phyloP scores from a whole-genome alignment of 169 alveolate genomes.

The Cryptosporidium parvum region DNA sequence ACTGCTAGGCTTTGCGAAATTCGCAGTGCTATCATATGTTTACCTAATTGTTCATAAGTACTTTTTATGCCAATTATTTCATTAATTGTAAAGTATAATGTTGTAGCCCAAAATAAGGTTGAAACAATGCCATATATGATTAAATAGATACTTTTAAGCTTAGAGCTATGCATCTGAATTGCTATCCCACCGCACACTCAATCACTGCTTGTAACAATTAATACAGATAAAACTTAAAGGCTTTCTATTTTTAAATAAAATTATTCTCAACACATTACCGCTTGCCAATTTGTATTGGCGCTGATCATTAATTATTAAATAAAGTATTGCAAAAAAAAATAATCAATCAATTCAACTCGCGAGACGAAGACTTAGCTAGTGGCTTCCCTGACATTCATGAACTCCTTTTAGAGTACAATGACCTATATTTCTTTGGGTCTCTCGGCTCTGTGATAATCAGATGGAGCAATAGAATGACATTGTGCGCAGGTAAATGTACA shows the following conservation, averaged over 20 bases:
- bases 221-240: neutral
- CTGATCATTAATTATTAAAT: neutral
- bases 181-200: constrained; percentile 11
- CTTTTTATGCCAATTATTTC: constrained; percentile 5
- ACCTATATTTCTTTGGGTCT: constrained; percentile 84
- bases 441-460: constrained; percentile 86
- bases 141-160: constrained; percentile 27
- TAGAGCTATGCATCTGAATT: constrained; percentile 27
- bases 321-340: constrained; percentile 1
- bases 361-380: neutral
- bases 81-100: constrained; percentile 22
- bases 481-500: constrained; percentile 93
- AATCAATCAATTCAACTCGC: neutral
- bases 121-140: constrained; percentile 33
- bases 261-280: neutral
- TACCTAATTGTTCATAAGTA: neutral
- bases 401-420: constrained; percentile 84
- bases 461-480: constrained; percentile 93
- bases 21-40: constrained; percentile 29
- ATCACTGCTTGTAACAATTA: neutral
- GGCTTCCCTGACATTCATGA: constrained; percentile 85
- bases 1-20: constrained; percentile 68
- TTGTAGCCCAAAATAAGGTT: constrained; percentile 34
- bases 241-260: neutral
- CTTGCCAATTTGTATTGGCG: neutral